Evolutionary conservation across 768 basidiomycete genomes (phyloP), one percentile per base, ranked within the genome.

Genomic region (Sporobolomyces roseus): DNA sequence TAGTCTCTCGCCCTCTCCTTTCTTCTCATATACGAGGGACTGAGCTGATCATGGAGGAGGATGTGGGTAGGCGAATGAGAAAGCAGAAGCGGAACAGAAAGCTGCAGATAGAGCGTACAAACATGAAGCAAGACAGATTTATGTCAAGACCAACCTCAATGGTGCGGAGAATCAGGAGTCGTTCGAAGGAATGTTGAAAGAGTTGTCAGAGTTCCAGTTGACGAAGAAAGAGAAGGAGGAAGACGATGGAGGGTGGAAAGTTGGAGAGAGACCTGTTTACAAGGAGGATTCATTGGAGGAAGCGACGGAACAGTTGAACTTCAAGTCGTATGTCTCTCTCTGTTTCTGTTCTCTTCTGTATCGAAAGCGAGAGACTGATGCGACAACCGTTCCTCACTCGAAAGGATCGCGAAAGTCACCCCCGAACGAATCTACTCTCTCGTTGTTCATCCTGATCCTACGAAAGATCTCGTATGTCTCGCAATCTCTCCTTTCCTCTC

Each of bases 361-460:
- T 27, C 35, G 6, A 9, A 29, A 27, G 5, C 13, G 8, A 23
- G 7, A 43, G 38, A 41, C 19, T 10, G 27, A 23, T 29, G 16
- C 46, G 21, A 7, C 25, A 46, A 2, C 21, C 45, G 9, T 9
- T 12, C 25, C 12, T 29, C 10, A 1, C 19, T 5, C n/a, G 25
- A 16, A 49, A 69, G 69, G 3, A 65, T 70, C 61, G 54, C 66
- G 41, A 65, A 66, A 54, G 38, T 80, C 56, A 79, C 77, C 16
- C 63, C 74, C 1, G 80, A 81, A n/a, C 73, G 81, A n/a, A 77
- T 79, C 16, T 82, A 78, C 65, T 76, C 74, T 29, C 78, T 82
- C 72, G 68, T 71, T 6, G 77, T 80, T 0, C 80, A 82, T 75
- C 80, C 80, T 1, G 60, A 75, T 75, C 41, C 66, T 45, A 41